Conservation (phyloP, 257 asterid species). For the Coffea eugenioides region DNA sequence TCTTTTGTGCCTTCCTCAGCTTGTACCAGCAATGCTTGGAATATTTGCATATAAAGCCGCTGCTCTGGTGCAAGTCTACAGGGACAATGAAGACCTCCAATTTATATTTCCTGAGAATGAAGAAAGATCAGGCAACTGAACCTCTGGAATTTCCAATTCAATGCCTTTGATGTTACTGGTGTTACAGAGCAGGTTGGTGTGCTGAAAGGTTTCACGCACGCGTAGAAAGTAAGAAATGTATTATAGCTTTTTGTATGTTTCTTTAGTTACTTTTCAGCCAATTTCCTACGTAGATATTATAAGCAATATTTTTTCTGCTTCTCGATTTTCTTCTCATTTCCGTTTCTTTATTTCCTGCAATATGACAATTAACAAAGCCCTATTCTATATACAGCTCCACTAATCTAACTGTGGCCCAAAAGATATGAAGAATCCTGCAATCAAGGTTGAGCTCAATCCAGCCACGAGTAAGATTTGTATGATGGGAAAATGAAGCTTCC, state of each 20-base stretch:
- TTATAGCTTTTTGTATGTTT: too few relatives aligned
- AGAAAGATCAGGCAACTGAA: conserved; percentile 41
- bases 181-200: conserved; percentile 12
- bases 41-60: conserved; percentile 97
- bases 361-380: background rate
- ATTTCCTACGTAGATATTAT: too few relatives aligned
- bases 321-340: too few relatives aligned
- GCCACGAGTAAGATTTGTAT: too few relatives aligned
- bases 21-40: conserved; percentile 87
- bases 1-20: conserved; percentile 46
- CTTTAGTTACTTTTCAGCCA: too few relatives aligned
- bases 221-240: too few relatives aligned
- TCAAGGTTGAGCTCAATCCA: background rate
- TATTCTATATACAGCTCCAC: background rate
- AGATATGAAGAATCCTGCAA: background rate
- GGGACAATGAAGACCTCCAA: conserved; percentile 91
- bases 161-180: conserved; percentile 12
- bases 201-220: background rate
- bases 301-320: too few relatives aligned
- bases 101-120: conserved; percentile 65
- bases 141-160: background rate
- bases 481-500: too few relatives aligned
- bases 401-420: background rate
- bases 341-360: too few relatives aligned
- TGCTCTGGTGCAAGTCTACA: conserved; percentile 87